Evolutionary conservation across 78 protist genomes (phyloP).

Genomic region (Planoprotostelium fungivorum): DNA sequence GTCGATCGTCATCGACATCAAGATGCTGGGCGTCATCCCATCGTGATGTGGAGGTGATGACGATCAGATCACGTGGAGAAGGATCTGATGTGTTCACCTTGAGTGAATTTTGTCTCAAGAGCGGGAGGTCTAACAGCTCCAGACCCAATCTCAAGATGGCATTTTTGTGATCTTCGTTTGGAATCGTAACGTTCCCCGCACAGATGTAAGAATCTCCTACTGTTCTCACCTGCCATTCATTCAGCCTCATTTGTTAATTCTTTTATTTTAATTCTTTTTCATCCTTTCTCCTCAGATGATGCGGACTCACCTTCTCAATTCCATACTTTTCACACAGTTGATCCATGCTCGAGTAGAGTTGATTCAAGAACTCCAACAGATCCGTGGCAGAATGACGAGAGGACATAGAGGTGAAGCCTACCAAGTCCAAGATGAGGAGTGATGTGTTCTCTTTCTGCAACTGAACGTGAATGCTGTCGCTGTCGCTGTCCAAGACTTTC

Average conservation of each 20-base stretch:
- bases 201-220: not conserved
- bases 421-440: not conserved
- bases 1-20: too few species aligned
- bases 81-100: too few species aligned
- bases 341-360: not conserved
- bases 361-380: not conserved
- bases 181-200: not conserved
- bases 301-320: not conserved
- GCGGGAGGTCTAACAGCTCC: not conserved
- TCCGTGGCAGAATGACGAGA: not conserved
- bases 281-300: not conserved
- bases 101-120: not conserved
- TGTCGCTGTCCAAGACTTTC: not conserved
- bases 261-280: too few species aligned
- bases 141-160: not conserved
- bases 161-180: not conserved
- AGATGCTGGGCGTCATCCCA: too few species aligned
- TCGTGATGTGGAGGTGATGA: too few species aligned
- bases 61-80: too few species aligned
- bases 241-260: not conserved
- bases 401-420: not conserved
- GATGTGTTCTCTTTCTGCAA: not conserved
- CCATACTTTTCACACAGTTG: not conserved
- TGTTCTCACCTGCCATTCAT: not conserved
- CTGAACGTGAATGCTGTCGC: not conserved